Base-by-base conservation (phyloP, 1,284 basidiomycete genomes). In the Lentinula novae-zelandiae region DNA sequence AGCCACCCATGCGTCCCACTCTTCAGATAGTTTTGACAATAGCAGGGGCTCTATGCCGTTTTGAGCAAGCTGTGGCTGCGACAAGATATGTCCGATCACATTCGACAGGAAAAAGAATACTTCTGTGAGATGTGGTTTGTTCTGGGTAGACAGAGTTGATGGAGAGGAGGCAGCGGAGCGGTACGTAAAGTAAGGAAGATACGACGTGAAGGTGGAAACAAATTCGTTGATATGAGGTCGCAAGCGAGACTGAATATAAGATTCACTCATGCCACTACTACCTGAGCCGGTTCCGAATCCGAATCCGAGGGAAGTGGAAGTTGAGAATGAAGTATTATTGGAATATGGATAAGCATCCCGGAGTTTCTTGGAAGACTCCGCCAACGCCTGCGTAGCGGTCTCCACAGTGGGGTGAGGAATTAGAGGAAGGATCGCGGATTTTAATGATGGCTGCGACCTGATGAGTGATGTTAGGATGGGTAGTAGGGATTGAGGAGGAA, bases 291-390 rank as follows among this genome's bases (percentile, higher is more conserved):
- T 62, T 64, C 63, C 62, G 17, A 67, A 71, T 60, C 74, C 76
- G 63, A 75, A 75, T n/a, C 83, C 81, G 65, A 85, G 84, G 1
- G 82, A 81, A 57, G 82, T 75, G 34, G 75, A 67, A 46, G 72
- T 65, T n/a, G 67, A 48, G 31, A 76, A 75, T 10, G 76, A 65
- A 4, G 77, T 66, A 2, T 76, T 65, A 55, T 78, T 86, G 2
- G 90, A 91, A 71, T 91, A 93, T 7, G 90, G 90, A 70, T 90
- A 90, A 17, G 90, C 87, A 60, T 92, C 90, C 53, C 83, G 82
- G 44, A 93, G 78, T 69, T 86, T 88, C 75, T 83, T 85, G 39
- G 87, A 82, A 20, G 88, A 85, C 62, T 79, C 80, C 44, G 81
- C 80, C 40, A 93, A 73, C n/a, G 85, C 84, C 67, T 89, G 82